Conservation (phyloP, 345 rosid genomes). For the Erucastrum elatum region DNA sequence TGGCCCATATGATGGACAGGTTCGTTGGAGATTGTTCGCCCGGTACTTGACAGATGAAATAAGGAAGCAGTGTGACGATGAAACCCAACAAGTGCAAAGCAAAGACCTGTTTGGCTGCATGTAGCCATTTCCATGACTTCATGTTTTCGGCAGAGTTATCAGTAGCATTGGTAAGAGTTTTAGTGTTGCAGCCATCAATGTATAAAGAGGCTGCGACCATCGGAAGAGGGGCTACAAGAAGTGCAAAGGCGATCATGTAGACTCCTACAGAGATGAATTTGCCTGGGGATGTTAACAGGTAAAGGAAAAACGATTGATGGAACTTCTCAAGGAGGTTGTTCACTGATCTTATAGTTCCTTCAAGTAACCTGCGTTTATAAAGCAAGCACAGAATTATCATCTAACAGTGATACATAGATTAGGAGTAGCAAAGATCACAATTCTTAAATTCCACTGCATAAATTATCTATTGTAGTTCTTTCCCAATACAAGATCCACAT, state of each 20-base stretch:
- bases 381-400: constrained; percentile 14
- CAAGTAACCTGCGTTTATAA: constrained; percentile 69
- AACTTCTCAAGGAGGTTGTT: constrained; percentile 97
- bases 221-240: constrained; percentile 88
- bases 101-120: constrained; percentile 71
- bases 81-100: constrained; percentile 72
- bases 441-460: background rate
- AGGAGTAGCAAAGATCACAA: background rate
- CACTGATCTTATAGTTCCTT: constrained; percentile 86
- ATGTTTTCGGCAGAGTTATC: constrained; percentile 28
- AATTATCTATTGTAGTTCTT: background rate
- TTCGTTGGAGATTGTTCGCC: constrained; percentile 52
- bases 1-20: constrained; percentile 59
- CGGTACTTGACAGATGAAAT: constrained; percentile 59
- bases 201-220: constrained; percentile 86
- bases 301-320: constrained; percentile 93
- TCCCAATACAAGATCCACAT: background rate
- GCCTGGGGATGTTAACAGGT: constrained; percentile 78
- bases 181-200: constrained; percentile 46
- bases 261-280: constrained; percentile 93
- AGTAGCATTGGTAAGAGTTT: constrained; percentile 1
- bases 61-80: constrained; percentile 65
- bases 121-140: constrained; percentile 80
- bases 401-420: background rate
- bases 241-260: constrained; percentile 93